phyloP scores from a whole-genome alignment of 2,329 filamentous ascomycete species.

The Leptographium galeiforme region DNA sequence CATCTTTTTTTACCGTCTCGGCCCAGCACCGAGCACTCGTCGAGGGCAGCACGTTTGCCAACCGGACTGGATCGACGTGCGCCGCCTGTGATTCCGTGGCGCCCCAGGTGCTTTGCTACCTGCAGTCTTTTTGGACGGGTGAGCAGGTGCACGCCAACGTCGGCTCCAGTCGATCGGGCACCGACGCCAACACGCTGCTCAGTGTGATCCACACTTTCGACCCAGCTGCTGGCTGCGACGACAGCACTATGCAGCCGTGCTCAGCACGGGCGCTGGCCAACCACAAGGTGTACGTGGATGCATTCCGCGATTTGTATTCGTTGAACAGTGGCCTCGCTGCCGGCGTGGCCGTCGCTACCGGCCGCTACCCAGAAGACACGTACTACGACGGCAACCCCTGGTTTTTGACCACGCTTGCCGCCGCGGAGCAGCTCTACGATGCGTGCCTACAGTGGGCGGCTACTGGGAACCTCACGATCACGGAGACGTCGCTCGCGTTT shows the following conservation, averaged over 20 bases:
- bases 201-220: conserved; percentile 58
- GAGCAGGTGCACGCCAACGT: conserved; percentile 54
- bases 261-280: conserved; percentile 56
- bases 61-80: conserved; percentile 46
- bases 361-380: conserved; percentile 57
- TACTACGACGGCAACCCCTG: conserved; percentile 74
- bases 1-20: conserved; percentile 66
- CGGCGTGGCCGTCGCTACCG: conserved; percentile 47
- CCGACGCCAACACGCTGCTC: conserved; percentile 59
- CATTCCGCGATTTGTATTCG: conserved; percentile 55
- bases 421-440: conserved; percentile 69
- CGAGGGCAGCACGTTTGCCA: conserved; percentile 54
- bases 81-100: conserved; percentile 46
- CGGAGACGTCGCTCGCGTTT: conserved; percentile 52
- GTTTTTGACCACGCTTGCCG: conserved; percentile 57
- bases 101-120: conserved; percentile 58
- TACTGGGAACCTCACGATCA: conserved; percentile 50
- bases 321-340: conserved; percentile 53
- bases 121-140: conserved; percentile 60
- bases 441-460: conserved; percentile 59
- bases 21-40: conserved; percentile 55
- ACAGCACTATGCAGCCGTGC: conserved; percentile 66
- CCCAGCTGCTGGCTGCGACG: conserved; percentile 49
- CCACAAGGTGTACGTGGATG: conserved; percentile 62
- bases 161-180: conserved; percentile 38